These are phyloP conservation scores for Penicillium aurantiogriseum DNA, from an alignment of 2,329 filamentous ascomycete species.

Conservation along the genomic window DNA sequence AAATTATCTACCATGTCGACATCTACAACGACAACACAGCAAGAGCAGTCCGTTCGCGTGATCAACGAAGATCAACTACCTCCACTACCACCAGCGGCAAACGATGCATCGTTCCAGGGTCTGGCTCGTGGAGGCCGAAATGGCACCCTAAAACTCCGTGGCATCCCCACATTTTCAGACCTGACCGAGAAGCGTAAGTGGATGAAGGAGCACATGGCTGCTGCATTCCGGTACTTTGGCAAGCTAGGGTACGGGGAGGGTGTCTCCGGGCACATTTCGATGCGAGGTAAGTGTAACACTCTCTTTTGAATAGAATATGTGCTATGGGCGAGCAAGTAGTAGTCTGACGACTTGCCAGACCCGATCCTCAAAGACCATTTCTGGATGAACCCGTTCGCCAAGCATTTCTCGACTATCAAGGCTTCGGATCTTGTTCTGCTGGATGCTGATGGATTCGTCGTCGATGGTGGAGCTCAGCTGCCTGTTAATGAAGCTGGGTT, in stretches of 20 bases:
- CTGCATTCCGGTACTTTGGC: slow-evolving; percentile 43
- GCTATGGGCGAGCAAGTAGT: not conserved
- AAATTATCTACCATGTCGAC: slow-evolving; percentile 12
- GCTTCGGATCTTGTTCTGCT: slow-evolving; percentile 43
- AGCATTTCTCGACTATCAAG: slow-evolving; percentile 44
- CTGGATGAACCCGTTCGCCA: slow-evolving; percentile 43
- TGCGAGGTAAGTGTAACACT: slow-evolving; percentile 29
- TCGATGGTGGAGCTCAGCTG: slow-evolving; percentile 41
- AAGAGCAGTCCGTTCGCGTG: slow-evolving; percentile 19
- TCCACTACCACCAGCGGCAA: slow-evolving; percentile 24
- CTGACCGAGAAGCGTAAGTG: slow-evolving; percentile 51
- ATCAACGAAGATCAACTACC: slow-evolving; percentile 21
- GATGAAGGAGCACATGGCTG: slow-evolving; percentile 52
- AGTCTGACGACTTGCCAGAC: slow-evolving; percentile 21
- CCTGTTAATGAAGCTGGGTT: slow-evolving; percentile 52
- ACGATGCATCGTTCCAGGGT: slow-evolving; percentile 34
- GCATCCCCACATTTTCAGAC: slow-evolving; percentile 42
- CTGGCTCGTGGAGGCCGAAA: slow-evolving; percentile 38
- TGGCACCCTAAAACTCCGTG: slow-evolving; percentile 37
- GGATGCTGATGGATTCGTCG: slow-evolving; percentile 41
- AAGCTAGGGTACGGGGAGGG: slow-evolving; percentile 43
- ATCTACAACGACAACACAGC: slow-evolving; percentile 17
- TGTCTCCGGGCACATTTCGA: slow-evolving; percentile 45
- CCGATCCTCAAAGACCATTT: slow-evolving; percentile 40
- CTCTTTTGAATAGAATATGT: not conserved